phyloP scores from a whole-genome alignment of 805 yeast genomes.

The Soucietia sequanensis region DNA sequence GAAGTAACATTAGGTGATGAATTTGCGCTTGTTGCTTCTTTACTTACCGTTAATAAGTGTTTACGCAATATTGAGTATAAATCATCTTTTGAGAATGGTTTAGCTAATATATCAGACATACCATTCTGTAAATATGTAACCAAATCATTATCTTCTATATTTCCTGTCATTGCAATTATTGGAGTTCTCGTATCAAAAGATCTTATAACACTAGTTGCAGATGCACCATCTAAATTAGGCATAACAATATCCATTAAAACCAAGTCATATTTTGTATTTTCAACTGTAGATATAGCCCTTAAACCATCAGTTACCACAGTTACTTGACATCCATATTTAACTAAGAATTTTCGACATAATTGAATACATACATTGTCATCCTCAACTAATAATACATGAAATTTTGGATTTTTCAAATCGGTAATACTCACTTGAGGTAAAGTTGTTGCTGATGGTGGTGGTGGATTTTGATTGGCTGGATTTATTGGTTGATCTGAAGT shows the following conservation, averaged over 20 bases:
- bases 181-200: conserved; percentile 84
- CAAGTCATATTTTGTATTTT: conserved; percentile 67
- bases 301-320: conserved; percentile 92
- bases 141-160: conserved; percentile 77
- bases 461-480: neutral
- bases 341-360: conserved; percentile 75
- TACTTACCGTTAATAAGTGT: conserved; percentile 48
- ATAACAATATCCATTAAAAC: conserved; percentile 86
- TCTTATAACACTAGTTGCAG: conserved; percentile 87
- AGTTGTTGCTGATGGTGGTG: conserved; percentile 1
- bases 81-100: conserved; percentile 90
- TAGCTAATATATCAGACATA: conserved; percentile 88
- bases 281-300: conserved; percentile 77
- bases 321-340: conserved; percentile 88
- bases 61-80: conserved; percentile 75
- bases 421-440: conserved; percentile 18
- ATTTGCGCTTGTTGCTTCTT: conserved; percentile 3
- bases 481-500: conserved; percentile 5
- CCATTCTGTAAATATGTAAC: conserved; percentile 82
- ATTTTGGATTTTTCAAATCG: conserved; percentile 41
- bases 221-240: conserved; percentile 87
- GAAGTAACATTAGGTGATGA: conserved; percentile 1
- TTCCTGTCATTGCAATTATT: conserved; percentile 92
- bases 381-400: conserved; percentile 75
- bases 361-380: conserved; percentile 83